These are phyloP conservation scores for Acephala macrosclerotiorum DNA, from an alignment of 2,329 filamentous ascomycete species.

Conservation along the genomic window DNA sequence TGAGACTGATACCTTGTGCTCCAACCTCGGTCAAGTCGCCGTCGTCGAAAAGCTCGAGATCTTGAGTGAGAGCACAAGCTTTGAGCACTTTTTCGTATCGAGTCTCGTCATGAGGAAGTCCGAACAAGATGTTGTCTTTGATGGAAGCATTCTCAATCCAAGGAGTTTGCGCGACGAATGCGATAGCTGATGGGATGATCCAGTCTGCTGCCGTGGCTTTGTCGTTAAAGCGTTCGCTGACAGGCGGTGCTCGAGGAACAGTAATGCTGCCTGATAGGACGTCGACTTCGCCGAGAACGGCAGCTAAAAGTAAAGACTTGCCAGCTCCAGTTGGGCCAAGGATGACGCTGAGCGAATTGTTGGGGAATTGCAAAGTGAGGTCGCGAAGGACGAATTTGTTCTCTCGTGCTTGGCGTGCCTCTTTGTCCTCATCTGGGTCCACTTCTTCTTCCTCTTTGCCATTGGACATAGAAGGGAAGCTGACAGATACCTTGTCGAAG, in stretches of 20 bases:
- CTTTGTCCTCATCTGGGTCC: constrained; percentile 19
- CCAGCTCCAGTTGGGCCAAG: constrained; percentile 79
- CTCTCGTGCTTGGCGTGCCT: constrained; percentile 39
- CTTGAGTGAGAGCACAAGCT: constrained; percentile 76
- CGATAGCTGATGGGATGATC: constrained; percentile 71
- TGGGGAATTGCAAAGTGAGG: constrained; percentile 70
- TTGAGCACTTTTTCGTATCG: constrained; percentile 74
- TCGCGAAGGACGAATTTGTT: constrained; percentile 71
- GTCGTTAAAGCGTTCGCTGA: constrained; percentile 55
- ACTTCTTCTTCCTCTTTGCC: neutral
- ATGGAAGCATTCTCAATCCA: constrained; percentile 86
- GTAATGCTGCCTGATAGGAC: constrained; percentile 67
- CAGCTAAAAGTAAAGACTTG: constrained; percentile 76
- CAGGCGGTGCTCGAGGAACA: constrained; percentile 54
- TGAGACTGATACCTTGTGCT: constrained; percentile 82
- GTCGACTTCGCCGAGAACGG: constrained; percentile 78
- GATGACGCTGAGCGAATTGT: constrained; percentile 73
- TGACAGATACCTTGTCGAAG: constrained; percentile 71
- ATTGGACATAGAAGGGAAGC: constrained; percentile 56
- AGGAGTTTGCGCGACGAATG: constrained; percentile 79
- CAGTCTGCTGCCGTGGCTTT: constrained; percentile 68
- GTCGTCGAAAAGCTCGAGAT: constrained; percentile 75
- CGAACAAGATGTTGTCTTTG: constrained; percentile 78
- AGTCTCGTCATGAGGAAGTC: constrained; percentile 68
- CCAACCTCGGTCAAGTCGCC: constrained; percentile 82